These are phyloP conservation scores for Phellopilus nigrolimitatus DNA, from an alignment of 1,284 basidiomycete species.

Conservation along the genomic window DNA sequence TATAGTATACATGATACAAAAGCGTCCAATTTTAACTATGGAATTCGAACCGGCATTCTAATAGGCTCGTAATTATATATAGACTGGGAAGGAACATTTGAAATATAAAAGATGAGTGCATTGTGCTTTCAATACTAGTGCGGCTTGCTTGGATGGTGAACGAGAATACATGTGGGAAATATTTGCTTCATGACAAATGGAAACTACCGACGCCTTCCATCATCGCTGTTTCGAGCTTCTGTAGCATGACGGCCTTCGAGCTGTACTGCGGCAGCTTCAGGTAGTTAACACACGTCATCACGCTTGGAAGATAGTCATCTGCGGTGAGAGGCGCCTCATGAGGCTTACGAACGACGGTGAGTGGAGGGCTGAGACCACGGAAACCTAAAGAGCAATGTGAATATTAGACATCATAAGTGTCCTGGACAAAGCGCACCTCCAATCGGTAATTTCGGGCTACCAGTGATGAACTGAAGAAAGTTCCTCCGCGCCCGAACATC, in stretches of 20 bases:
- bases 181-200: conserved; percentile 73
- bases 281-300: conserved; percentile 99
- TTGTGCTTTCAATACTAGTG: neutral
- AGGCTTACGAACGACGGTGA: conserved; percentile 97
- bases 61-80: neutral
- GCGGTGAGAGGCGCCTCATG: conserved; percentile 87
- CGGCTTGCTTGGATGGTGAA: neutral
- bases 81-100: neutral
- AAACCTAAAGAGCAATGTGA: conserved; percentile 57
- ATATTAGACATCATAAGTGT: neutral
- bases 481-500: conserved; percentile 71
- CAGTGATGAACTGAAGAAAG: conserved; percentile 96
- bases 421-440: conserved; percentile 56
- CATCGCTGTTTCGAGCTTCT: conserved; percentile 80
- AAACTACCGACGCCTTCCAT: conserved; percentile 91
- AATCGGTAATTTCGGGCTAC: conserved; percentile 90
- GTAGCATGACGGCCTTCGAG: conserved; percentile 72
- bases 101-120: neutral
- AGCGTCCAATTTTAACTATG: no score
- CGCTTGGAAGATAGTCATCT: conserved; percentile 94
- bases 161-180: neutral
- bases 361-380: conserved; percentile 87
- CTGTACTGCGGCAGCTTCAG: conserved; percentile 94
- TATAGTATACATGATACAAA: no score
- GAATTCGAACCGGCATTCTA: no score